phyloP scores from a whole-genome alignment of 1,139 yeast species.

The Candida sp. region DNA sequence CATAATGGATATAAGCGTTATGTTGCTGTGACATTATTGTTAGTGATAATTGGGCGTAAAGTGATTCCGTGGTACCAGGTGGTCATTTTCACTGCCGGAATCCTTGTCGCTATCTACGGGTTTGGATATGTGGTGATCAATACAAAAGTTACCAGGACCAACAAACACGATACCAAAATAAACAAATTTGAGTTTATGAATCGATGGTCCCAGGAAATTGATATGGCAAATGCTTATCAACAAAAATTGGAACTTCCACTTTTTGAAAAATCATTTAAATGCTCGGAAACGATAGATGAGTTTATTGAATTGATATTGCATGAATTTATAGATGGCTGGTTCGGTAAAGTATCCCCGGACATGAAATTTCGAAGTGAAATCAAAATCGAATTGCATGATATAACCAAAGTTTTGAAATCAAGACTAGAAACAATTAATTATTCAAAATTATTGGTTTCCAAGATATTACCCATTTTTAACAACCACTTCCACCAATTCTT shows the following conservation, averaged over 20 bases:
- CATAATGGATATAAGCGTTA: background rate
- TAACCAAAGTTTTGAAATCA: conserved; percentile 35
- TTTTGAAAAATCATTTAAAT: conserved; percentile 47
- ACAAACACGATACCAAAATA: conserved; percentile 5
- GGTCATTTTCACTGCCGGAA: conserved; percentile 7
- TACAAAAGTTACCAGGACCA: conserved; percentile 4
- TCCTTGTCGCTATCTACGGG: conserved; percentile 1
- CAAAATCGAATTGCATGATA: conserved; percentile 42
- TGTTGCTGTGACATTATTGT: background rate
- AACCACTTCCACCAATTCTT: conserved; percentile 59
- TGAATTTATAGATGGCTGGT: conserved; percentile 72
- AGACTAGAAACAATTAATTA: conserved; percentile 48
- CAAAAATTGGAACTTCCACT: conserved; percentile 21
- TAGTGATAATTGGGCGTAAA: background rate
- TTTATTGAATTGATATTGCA: conserved; percentile 51
- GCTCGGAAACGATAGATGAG: conserved; percentile 52
- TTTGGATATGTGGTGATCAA: conserved; percentile 8
- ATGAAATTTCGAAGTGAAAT: conserved; percentile 54
- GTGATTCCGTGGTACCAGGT: conserved; percentile 4
- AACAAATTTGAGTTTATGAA: conserved; percentile 21
- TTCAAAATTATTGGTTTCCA: conserved; percentile 55
- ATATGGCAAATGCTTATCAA: conserved; percentile 5
- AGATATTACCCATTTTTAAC: conserved; percentile 61
- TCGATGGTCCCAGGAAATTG: conserved; percentile 24
- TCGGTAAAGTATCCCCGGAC: conserved; percentile 42